These are phyloP conservation scores for Euptelea pleiosperma DNA, from an alignment of 164 flowering plant species.

Conservation along the genomic window DNA sequence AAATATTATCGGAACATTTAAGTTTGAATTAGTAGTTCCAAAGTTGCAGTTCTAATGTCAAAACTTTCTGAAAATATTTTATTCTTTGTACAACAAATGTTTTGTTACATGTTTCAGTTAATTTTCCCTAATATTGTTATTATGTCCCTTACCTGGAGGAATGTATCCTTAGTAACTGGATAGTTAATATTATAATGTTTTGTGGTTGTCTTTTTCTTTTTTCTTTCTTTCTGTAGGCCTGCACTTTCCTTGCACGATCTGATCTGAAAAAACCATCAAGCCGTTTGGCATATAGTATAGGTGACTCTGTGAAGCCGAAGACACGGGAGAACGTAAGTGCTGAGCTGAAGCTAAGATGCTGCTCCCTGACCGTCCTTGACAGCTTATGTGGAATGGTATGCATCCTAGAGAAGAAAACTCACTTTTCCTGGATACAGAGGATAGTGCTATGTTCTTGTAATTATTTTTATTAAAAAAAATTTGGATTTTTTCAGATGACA, in stretches of 20 bases:
- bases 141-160: no score
- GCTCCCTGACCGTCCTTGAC: constrained; percentile 83
- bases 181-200: not conserved
- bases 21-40: not conserved
- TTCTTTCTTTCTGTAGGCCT: constrained; percentile 51
- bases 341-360: constrained; percentile 77
- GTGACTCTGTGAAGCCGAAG: constrained; percentile 83
- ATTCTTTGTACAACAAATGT: no score
- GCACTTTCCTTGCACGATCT: constrained; percentile 91
- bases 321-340: constrained; percentile 75
- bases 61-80: no score
- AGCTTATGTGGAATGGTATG: constrained; percentile 91
- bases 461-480: not conserved
- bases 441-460: not conserved
- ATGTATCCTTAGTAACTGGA: not conserved
- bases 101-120: not conserved
- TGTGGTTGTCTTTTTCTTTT: not conserved
- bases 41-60: no score
- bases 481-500: constrained; percentile 63
- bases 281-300: constrained; percentile 74
- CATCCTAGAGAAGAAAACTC: not conserved
- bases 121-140: not conserved
- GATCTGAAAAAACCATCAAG: constrained; percentile 83
- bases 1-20: not conserved
- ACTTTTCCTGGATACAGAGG: constrained; percentile 1